Conservation (phyloP, 164 flowering plant genomes). For the Liquidambar formosana region DNA sequence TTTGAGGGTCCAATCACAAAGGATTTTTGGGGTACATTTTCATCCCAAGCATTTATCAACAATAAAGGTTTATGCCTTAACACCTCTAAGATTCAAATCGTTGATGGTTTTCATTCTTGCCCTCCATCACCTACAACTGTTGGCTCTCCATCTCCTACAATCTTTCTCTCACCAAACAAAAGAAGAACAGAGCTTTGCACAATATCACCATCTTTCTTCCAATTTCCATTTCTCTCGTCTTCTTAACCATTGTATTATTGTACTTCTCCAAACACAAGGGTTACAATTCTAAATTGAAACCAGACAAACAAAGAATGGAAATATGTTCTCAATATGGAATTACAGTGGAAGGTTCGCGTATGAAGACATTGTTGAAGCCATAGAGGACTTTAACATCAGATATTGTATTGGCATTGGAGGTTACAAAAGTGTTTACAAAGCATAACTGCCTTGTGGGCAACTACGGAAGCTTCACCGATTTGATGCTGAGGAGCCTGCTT, state of each 20-base stretch:
- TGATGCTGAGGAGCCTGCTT: constrained; percentile 3
- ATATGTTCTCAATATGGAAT: constrained; percentile 16
- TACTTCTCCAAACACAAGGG: background rate
- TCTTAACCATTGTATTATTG: background rate
- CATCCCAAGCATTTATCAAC: background rate
- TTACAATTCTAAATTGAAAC: background rate
- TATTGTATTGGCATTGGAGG: constrained; percentile 27
- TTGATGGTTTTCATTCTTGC: no score
- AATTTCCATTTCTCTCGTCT: background rate
- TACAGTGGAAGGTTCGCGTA: constrained; percentile 15
- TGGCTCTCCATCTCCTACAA: background rate
- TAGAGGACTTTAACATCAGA: constrained; percentile 15
- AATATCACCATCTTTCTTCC: background rate
- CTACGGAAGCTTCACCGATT: constrained; percentile 1
- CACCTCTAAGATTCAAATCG: no score
- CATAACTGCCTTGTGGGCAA: constrained; percentile 5
- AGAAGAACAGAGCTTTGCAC: background rate
- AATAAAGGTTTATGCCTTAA: background rate
- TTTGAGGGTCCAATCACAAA: background rate
- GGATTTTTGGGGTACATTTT: background rate
- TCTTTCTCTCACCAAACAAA: no score
- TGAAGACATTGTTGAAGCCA: constrained; percentile 22
- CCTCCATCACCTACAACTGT: no score
- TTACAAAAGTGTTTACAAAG: constrained; percentile 11
- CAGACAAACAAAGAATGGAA: constrained; percentile 2